A percentile compares a stretch with the other conserved stretches of the same genome.
These are phyloP conservation scores for Pythium dissotocum DNA, from an alignment of 352 stramenopile species.

Conservation along the genomic window DNA sequence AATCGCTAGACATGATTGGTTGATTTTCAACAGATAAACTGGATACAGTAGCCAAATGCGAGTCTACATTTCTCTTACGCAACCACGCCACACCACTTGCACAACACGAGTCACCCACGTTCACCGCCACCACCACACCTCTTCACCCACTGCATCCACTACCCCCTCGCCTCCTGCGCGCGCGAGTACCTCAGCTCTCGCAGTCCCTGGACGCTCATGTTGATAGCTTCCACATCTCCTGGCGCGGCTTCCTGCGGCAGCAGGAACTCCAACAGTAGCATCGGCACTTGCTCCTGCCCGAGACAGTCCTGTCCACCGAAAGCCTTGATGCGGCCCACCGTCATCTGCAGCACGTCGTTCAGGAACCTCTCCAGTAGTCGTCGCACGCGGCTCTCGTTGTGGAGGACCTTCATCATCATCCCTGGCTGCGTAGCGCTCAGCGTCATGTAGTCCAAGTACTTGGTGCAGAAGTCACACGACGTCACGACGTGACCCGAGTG, in stretches of 20 bases:
- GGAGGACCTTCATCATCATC: slow-evolving; percentile 13
- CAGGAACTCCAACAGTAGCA: slow-evolving; percentile 20
- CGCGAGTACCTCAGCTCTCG: background rate
- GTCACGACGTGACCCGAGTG: slow-evolving; percentile 15
- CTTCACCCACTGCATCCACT: too few relatives aligned
- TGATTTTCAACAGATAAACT: too few relatives aligned
- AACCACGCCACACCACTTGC: too few relatives aligned
- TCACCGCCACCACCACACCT: too few relatives aligned
- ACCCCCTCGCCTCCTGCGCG: too few relatives aligned
- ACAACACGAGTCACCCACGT: too few relatives aligned
- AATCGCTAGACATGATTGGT: too few relatives aligned
- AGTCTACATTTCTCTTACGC: too few relatives aligned
- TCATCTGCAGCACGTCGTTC: slow-evolving; percentile 21
- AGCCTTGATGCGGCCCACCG: slow-evolving; percentile 8
- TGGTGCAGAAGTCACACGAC: slow-evolving; percentile 14
- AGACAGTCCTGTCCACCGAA: slow-evolving; percentile 18
- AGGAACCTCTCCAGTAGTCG: slow-evolving; percentile 19
- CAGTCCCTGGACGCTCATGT: slow-evolving; percentile 16
- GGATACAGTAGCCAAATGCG: too few relatives aligned
- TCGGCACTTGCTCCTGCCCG: slow-evolving; percentile 16
- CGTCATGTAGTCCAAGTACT: slow-evolving; percentile 6
- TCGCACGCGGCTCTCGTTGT: slow-evolving; percentile 10
- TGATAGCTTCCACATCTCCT: background rate
- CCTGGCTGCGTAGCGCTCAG: slow-evolving; percentile 14
- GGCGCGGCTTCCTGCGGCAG: slow-evolving; percentile 14